Evolutionary conservation across 176 grass and related monocot genomes (phyloP).

Genomic region (Lolium multiflorum): DNA sequence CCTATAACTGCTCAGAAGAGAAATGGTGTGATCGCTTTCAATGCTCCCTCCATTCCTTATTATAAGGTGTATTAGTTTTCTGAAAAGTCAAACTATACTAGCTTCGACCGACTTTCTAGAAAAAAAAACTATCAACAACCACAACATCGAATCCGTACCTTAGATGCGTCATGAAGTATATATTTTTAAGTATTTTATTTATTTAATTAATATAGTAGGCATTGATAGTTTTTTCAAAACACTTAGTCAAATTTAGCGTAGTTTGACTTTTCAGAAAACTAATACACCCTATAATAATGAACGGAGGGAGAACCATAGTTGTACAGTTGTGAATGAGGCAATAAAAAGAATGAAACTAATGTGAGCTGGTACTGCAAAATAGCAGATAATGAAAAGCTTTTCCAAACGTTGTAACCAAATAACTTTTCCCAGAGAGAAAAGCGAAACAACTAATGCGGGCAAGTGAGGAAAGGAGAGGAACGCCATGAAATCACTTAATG

Average conservation of each 20-base stretch:
- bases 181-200: too few species aligned
- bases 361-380: neutral
- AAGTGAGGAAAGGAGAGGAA: neutral
- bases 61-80: too few species aligned
- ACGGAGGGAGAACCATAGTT: neutral
- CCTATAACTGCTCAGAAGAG: neutral
- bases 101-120: too few species aligned
- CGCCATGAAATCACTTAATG: neutral
- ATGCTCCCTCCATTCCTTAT: neutral
- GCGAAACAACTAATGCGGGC: neutral
- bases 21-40: slow-evolving; percentile 6
- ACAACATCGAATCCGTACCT: too few species aligned
- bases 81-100: too few species aligned
- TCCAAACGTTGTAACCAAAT: neutral
- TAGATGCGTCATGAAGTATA: too few species aligned
- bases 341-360: slow-evolving; percentile 9
- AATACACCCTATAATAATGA: too few species aligned
- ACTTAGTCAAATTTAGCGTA: too few species aligned
- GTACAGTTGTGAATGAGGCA: neutral
- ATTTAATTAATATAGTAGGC: too few species aligned
- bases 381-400: neutral
- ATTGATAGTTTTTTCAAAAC: too few species aligned
- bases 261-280: too few species aligned
- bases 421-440: neutral
- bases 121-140: too few species aligned